phyloP scores from a whole-genome alignment of 352 stramenopile genomes.

The Globisporangium okanoganense region DNA sequence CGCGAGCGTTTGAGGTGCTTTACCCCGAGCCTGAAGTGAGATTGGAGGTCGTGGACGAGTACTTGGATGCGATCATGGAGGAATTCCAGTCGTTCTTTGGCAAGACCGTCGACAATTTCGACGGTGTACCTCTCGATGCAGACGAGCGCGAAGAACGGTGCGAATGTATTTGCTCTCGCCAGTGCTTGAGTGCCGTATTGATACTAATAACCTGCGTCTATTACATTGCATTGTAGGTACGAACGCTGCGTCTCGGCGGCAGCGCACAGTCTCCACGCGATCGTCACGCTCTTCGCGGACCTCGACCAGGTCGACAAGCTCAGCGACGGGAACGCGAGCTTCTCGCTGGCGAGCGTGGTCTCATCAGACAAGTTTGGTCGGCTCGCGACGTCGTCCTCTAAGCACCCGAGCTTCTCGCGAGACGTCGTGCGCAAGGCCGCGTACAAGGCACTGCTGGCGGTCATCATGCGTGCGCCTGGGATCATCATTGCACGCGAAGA shows the following conservation, averaged over 20 bases:
- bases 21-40: conserved; percentile 34
- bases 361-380: conserved; percentile 57
- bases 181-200: not conserved
- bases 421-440: conserved; percentile 60
- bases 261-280: conserved; percentile 50
- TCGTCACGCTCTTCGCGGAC: conserved; percentile 49
- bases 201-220: not conserved
- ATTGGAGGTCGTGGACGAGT: conserved; percentile 31
- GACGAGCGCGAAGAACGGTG: conserved; percentile 77
- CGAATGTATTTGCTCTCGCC: not conserved
- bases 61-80: conserved; percentile 46
- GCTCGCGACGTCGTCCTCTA: conserved; percentile 54
- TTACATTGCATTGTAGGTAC: conserved; percentile 16
- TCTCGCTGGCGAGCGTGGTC: conserved; percentile 47
- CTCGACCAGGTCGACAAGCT: conserved; percentile 37
- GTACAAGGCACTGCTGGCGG: conserved; percentile 52
- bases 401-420: conserved; percentile 74
- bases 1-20: conserved; percentile 47
- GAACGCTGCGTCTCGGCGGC: conserved; percentile 66
- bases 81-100: conserved; percentile 62
- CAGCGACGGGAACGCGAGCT: conserved; percentile 25
- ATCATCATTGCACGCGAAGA: conserved; percentile 47
- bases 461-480: conserved; percentile 39
- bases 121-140: conserved; percentile 47
- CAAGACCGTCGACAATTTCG: conserved; percentile 57